Conservation (phyloP, 805 yeast species). For the Candida xiaguanensis region DNA sequence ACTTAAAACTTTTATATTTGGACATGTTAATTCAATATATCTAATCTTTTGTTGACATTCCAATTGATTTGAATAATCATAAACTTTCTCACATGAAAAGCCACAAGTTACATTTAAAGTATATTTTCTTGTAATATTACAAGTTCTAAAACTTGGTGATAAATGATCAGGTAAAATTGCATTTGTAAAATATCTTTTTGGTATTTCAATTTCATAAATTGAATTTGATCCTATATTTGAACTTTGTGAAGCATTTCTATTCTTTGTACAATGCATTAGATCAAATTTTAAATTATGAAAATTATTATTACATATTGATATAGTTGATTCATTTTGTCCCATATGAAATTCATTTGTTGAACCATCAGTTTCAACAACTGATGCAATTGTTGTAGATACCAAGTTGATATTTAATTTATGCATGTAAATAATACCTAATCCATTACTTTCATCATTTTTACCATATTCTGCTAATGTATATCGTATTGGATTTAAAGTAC, state of each 20-base stretch:
- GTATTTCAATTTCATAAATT: slow-evolving; percentile 43
- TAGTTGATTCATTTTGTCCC: slow-evolving; percentile 20
- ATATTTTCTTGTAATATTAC: slow-evolving; percentile 47
- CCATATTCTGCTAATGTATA: slow-evolving; percentile 29
- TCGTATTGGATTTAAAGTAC: slow-evolving; percentile 24
- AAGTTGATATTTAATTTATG: slow-evolving; percentile 35
- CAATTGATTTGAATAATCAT: slow-evolving; percentile 16
- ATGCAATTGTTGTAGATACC: slow-evolving; percentile 22
- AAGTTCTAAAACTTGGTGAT: slow-evolving; percentile 53
- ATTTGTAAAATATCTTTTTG: slow-evolving; percentile 33
- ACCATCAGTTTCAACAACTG: slow-evolving; percentile 24
- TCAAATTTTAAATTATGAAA: slow-evolving; percentile 38
- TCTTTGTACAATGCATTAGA: slow-evolving; percentile 28
- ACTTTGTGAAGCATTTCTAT: slow-evolving; percentile 20
- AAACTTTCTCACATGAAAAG: slow-evolving; percentile 21
- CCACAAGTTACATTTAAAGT: slow-evolving; percentile 19
- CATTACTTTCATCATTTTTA: slow-evolving; percentile 40
- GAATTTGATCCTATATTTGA: slow-evolving; percentile 5
- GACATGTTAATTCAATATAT: slow-evolving; percentile 27
- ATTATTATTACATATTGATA: slow-evolving; percentile 28
- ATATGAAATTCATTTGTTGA: slow-evolving; percentile 20
- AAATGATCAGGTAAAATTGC: slow-evolving; percentile 45
- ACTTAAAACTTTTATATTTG: slow-evolving; percentile 31
- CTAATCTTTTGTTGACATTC: slow-evolving; percentile 20
- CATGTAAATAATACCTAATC: slow-evolving; percentile 43